These are phyloP conservation scores for Solanum virginianum DNA, from an alignment of 257 asterid species.

Conservation along the genomic window DNA sequence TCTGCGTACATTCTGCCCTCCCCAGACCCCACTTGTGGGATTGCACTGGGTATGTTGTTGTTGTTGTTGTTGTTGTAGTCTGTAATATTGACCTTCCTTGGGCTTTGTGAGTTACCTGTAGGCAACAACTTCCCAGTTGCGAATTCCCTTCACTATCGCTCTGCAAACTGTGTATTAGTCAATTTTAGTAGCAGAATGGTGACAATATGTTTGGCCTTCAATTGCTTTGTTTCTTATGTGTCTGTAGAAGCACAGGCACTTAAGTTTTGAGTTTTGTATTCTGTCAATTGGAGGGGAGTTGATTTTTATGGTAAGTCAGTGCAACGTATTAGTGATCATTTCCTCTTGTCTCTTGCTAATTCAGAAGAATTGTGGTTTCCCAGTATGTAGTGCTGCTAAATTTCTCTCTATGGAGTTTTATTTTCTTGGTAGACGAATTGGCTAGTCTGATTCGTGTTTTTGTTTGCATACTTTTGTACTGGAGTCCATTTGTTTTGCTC, in stretches of 20 bases:
- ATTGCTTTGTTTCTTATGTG: neutral
- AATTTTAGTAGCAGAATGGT: neutral
- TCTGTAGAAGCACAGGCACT: neutral
- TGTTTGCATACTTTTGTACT: neutral
- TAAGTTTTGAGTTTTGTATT: neutral
- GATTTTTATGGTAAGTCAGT: neutral
- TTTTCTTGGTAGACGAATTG: neutral
- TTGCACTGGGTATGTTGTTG: no score
- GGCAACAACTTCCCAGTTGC: neutral
- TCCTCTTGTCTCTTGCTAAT: neutral
- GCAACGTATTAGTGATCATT: neutral
- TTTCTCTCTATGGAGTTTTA: neutral
- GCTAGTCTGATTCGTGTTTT: neutral
- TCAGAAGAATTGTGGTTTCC: neutral
- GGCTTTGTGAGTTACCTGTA: neutral
- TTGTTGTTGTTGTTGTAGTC: no score
- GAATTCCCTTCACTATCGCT: neutral
- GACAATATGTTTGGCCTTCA: neutral
- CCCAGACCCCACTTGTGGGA: no score
- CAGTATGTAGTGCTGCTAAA: neutral
- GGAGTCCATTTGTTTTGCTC: slow-evolving; percentile 1
- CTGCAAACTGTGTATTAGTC: neutral
- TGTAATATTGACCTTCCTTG: neutral
- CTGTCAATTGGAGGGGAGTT: neutral
- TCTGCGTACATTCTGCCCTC: no score